Evolutionary conservation across 73 alveolate species (phyloP).

Genomic region (Paramecium sonneborni): DNA sequence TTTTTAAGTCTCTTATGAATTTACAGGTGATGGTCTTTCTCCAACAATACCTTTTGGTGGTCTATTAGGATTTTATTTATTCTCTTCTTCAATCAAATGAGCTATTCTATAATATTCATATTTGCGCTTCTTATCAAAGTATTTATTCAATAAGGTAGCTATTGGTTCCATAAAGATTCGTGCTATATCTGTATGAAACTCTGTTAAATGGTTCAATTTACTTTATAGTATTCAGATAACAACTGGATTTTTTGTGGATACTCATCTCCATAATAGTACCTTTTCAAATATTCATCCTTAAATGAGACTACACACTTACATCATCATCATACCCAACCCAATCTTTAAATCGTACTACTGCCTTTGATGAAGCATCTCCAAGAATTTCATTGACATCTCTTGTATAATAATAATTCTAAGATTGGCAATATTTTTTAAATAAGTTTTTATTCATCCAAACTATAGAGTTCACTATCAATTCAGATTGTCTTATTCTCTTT

Average conservation of each 20-base stretch:
- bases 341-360: constrained; percentile 20
- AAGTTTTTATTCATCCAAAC: not conserved
- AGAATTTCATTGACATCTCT: constrained; percentile 34
- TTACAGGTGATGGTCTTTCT: constrained; percentile 61
- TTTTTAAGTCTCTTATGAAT: not conserved
- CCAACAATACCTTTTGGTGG: constrained; percentile 71
- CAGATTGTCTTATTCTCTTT: not conserved
- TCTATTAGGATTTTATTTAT: constrained; percentile 55
- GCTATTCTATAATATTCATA: constrained; percentile 65
- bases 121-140: constrained; percentile 64
- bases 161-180: constrained; percentile 62
- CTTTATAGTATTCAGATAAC: constrained; percentile 63
- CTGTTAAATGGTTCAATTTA: not conserved
- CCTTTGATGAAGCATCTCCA: constrained; percentile 10
- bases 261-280: constrained; percentile 49
- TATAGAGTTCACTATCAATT: not conserved
- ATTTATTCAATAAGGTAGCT: constrained; percentile 35
- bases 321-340: constrained; percentile 29
- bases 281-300: constrained; percentile 62
- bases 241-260: constrained; percentile 61
- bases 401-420: constrained; percentile 20
- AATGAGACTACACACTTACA: not conserved
- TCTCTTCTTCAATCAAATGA: constrained; percentile 60
- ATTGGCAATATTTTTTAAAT: not conserved
- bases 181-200: constrained; percentile 68